Percentiles rank a stretch among this genome's conserved stretches.
phyloP scores from a whole-genome alignment of 306 rosid species.

The Cercis canadensis region DNA sequence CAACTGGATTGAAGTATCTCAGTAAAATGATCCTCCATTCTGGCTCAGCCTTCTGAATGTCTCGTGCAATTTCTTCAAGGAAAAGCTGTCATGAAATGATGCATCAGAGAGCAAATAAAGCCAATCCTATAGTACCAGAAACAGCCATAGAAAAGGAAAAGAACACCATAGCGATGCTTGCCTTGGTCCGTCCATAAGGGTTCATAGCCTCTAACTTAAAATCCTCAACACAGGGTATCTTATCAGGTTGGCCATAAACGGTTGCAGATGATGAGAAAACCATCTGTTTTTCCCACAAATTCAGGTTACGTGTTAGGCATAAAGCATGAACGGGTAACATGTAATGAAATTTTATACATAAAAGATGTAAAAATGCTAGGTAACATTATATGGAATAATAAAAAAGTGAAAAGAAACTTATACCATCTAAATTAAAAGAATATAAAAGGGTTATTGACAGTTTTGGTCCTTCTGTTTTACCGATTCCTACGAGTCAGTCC shows the following conservation, averaged over 20 bases:
- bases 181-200: constrained; percentile 84
- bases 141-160: neutral
- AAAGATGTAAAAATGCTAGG: neutral
- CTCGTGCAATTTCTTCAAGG: constrained; percentile 72
- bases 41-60: constrained; percentile 66
- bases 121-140: constrained; percentile 15
- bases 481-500: too few relatives aligned
- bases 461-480: too few relatives aligned
- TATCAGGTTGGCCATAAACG: constrained; percentile 75
- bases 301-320: constrained; percentile 15
- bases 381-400: neutral
- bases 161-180: constrained; percentile 19
- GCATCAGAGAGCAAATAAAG: constrained; percentile 1
- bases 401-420: neutral
- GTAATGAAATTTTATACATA: neutral
- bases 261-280: constrained; percentile 83
- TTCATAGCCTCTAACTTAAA: constrained; percentile 62
- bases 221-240: constrained; percentile 77
- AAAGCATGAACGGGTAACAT: neutral
- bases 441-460: too few relatives aligned
- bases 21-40: constrained; percentile 73
- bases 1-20: constrained; percentile 88
- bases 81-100: constrained; percentile 52
- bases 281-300: constrained; percentile 47
- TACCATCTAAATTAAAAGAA: too few relatives aligned